Evolutionary conservation across 2,329 filamentous ascomycete genomes (phyloP), one percentile per base, ranked within the genome.

Genomic region (Diaporthe velutina): DNA sequence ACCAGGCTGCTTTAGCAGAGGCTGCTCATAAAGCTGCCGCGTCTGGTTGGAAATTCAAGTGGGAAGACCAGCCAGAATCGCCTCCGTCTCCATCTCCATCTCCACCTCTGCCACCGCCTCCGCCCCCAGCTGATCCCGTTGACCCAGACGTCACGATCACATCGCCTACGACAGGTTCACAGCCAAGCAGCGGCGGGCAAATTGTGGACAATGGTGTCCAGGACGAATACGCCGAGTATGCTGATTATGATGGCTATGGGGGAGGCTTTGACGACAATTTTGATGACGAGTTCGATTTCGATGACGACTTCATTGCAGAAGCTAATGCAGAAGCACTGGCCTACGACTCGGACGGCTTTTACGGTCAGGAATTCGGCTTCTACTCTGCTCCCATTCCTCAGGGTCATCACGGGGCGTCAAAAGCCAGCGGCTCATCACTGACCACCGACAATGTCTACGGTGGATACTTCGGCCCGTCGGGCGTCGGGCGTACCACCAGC

Each of bases 291-390:
- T 91, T 93, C 58, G 88, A 94, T 68, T 94, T 95, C 75, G 95
- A 98, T 78, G 96, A 98, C 79, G 92, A 92, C 42, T 97, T 98
- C 79, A 97, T 99, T 75, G 96, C 96, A 0, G 97, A 95, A 74
- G 97, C 97, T 7, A 99, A 99, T 79, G 96, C 96, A 0, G 96
- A 97, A 81, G 97, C 94, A 1, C 88, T 99, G 10, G 96, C 97
- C 60, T 96, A 95, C 78, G 97, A 99, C 80, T 93, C 93, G 9
- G 96, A 98, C 77, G 96, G 95, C 0, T 97, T 97, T 86, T 99
- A 99, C 80, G 97, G 97, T 0, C 93, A 95, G 78, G 97, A 99
- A 82, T 99, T 99, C 80, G 96, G 95, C 0, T 99, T 99, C 83
- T 99, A 98, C 82, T 95, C 96, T 1, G 86, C 88, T 1, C 89